Evolutionary conservation across 441 rosid species (phyloP), one percentile per base, ranked within the genome.

Genomic region (Monsonia emarginata): DNA sequence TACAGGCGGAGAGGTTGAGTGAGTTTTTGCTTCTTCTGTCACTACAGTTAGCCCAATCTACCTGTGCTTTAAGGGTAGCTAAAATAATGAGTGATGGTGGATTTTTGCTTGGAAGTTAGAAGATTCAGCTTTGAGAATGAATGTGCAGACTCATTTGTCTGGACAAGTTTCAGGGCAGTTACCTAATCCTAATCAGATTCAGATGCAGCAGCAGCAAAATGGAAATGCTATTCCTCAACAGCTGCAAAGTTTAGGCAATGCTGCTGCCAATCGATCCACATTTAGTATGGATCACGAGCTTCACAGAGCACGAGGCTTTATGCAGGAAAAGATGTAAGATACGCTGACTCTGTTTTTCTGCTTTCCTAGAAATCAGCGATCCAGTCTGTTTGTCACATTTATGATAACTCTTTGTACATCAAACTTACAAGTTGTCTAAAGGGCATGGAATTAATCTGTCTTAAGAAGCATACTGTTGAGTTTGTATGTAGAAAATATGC

Each of bases 61-160:
- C n/a, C n/a, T n/a, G n/a, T n/a, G n/a, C n/a, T 19, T 18, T 6
- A 48, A 48, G 22, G 22, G 9, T 16, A 44, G 22, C 56, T 18
- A 0, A 48, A 48, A 18, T 50, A 5, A 52, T 52, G 58, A 52
- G 58, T 52, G 58, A 19, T 19, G 58, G 58, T 52, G 26, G 14
- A 19, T 21, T 19, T 52, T 21, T 52, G 18, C 32, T 14, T 25
- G 16, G 8, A 25, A 58, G 18, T 58, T 58, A 11, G 72, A 66
- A 66, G 65, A 48, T 78, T 67, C 74, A 68, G 31, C n/a, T 74
- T 48, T 71, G 32, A 61, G 64, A 19, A 87, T 89, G 97, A 88
- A 88, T 84, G 86, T 86, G 77, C 97, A 82, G 75, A 75, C 97
- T 4, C 96, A 88, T 77, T 71, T 87, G 83, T 82, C 99, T 2